These are phyloP conservation scores for Diversispora eburnea DNA, from an alignment of 192 early-diverging fungal species.

Conservation along the genomic window DNA sequence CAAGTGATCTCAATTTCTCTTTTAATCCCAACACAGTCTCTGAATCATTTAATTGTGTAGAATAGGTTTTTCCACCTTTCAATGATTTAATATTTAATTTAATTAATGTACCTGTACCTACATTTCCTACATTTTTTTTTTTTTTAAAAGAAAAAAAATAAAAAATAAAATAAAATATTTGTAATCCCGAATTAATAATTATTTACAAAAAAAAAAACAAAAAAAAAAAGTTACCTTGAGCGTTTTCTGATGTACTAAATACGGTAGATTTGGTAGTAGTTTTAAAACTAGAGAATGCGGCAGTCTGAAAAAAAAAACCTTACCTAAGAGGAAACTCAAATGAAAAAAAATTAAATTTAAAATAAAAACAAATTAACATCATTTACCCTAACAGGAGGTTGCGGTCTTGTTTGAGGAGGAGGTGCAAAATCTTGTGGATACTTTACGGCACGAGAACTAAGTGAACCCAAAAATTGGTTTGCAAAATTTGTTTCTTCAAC, in stretches of 20 bases:
- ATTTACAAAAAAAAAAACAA: no score
- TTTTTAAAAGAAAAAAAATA: constrained; percentile 4
- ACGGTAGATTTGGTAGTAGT: no score
- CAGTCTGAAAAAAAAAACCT: no score
- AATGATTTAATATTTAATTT: constrained; percentile 44
- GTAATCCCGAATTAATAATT: no score
- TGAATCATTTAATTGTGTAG: constrained; percentile 34
- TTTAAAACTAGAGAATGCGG: no score
- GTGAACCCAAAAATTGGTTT: neutral
- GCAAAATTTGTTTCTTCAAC: constrained; percentile 23
- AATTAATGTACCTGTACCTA: constrained; percentile 21
- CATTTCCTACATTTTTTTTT: neutral
- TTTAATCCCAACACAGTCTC: constrained; percentile 42
- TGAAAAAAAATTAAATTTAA: neutral
- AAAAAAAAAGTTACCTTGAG: no score
- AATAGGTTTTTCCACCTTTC: constrained; percentile 39
- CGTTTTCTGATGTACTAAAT: no score
- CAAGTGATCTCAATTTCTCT: constrained; percentile 34
- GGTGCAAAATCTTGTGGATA: constrained; percentile 26
- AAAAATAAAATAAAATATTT: no score
- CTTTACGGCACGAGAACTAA: constrained; percentile 19
- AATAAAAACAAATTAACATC: neutral
- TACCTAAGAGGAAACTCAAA: no score
- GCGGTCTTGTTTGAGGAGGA: constrained; percentile 20
- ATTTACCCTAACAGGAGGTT: constrained; percentile 1